A percentile compares a stretch with the other conserved stretches of the same genome.
These are phyloP conservation scores for Gonapodya prolifera DNA, from an alignment of 192 early-diverging fungal genomes.

Conservation along the genomic window DNA sequence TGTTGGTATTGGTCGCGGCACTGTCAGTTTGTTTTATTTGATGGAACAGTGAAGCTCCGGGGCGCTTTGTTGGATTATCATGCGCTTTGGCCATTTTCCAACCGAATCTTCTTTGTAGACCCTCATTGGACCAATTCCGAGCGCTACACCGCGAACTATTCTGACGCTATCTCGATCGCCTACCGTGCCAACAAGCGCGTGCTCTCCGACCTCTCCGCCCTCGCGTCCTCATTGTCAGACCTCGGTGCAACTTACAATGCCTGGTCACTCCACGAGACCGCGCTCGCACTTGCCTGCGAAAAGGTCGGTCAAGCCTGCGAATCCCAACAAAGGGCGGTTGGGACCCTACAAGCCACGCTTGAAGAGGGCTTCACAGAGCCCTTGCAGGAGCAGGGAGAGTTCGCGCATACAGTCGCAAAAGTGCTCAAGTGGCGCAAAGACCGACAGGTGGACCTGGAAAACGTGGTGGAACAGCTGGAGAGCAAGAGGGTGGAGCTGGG, in stretches of 20 bases:
- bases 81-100: too few relatives aligned
- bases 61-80: too few relatives aligned
- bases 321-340: constrained; percentile 60
- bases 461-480: constrained; percentile 56
- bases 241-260: constrained; percentile 87
- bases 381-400: constrained; percentile 81
- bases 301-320: constrained; percentile 87
- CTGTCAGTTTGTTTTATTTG: too few relatives aligned
- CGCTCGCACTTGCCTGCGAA: constrained; percentile 76
- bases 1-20: too few relatives aligned
- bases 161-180: constrained; percentile 2
- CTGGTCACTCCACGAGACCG: constrained; percentile 77
- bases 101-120: too few relatives aligned
- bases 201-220: not conserved
- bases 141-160: not conserved
- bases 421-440: constrained; percentile 73
- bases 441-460: constrained; percentile 57
- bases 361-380: constrained; percentile 73
- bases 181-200: not conserved
- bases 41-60: too few relatives aligned
- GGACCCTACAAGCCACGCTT: constrained; percentile 47
- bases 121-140: constrained; percentile 6
- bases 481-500: constrained; percentile 55
- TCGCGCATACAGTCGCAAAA: constrained; percentile 71
- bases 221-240: constrained; percentile 32